Base-by-base conservation (phyloP, 1,139 yeast species). In the Wickerhamomyces sp. region DNA sequence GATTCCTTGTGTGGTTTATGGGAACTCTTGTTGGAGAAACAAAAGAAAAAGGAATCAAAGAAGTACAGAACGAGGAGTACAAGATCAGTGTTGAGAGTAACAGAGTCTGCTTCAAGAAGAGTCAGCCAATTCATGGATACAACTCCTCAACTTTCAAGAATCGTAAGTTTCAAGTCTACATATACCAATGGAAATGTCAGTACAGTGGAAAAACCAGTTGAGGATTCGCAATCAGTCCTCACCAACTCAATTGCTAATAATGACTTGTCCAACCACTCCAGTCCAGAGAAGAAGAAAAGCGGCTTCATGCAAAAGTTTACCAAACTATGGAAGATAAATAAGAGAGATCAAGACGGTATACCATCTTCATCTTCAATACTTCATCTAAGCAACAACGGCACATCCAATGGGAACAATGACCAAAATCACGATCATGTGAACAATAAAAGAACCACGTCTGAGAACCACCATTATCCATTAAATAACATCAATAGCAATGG, bases 1-100 rank as follows among this genome's bases (percentile, higher is more conserved):
- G 95, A 88, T 61, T 72, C 90, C 0, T 66, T 88, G 27, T 82
- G 91, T n/a, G 97, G 96, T 0, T 73, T 87, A 49, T 93, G 95
- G 85, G 84, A 83, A 40, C 69, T 93, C 13, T 66, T 84, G 13
- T 67, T 88, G 18, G 91, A 88, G 36, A 73, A 76, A 43, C 94
- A 85, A 53, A 71, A 68, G 57, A 71, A 73, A 55, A 64, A 66
- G 49, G 69, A 77, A 48, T 73, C 75, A 10, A 67, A 65, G 48
- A 69, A 66, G 46, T 56, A 56, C 43, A 66, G 78, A 14, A 68
- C 69, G 31, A 69, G 78, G 55, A 78, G 84, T 14, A 38, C 36
- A 30, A 67, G 77, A 47, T 76, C 81, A 42, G 81, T 82, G 37
- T 47, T 72, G 34, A 50, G 58, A 45, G 56, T 55, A 40, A 51